phyloP scores from a whole-genome alignment of 2,329 filamentous ascomycete genomes.

The Cladosporium sp. region DNA sequence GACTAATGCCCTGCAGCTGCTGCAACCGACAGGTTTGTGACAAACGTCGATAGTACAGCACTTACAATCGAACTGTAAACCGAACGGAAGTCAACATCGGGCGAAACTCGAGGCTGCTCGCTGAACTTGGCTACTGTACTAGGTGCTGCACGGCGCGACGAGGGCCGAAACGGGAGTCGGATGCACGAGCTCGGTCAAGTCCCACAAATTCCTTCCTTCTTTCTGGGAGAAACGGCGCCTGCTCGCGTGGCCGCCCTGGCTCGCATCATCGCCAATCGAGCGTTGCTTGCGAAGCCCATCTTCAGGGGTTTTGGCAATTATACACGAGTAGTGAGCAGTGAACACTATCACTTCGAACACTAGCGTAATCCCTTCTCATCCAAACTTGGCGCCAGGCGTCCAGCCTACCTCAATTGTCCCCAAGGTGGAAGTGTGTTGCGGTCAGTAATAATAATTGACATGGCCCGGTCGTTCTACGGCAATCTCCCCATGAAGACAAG shows the following conservation, averaged over 20 bases:
- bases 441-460: neutral
- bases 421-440: neutral
- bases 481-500: neutral
- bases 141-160: neutral
- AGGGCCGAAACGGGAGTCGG: constrained; percentile 16
- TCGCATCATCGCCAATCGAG: constrained; percentile 7
- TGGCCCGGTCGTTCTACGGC: constrained; percentile 8
- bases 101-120: constrained; percentile 15
- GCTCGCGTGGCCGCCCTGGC: constrained; percentile 15
- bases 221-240: constrained; percentile 5
- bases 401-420: neutral
- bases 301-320: constrained; percentile 5
- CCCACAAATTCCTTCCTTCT: constrained; percentile 11
- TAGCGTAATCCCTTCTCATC: neutral
- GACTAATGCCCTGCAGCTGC: neutral
- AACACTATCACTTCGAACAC: neutral
- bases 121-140: neutral
- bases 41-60: neutral
- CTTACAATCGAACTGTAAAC: neutral
- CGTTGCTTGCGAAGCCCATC: neutral
- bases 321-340: neutral
- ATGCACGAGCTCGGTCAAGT: neutral
- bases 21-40: neutral
- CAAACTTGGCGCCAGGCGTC: constrained; percentile 8
- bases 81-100: constrained; percentile 8